Evolutionary conservation across 108 stramenopile species (phyloP).

Genomic region (Stephanodiscus minutulus): DNA sequence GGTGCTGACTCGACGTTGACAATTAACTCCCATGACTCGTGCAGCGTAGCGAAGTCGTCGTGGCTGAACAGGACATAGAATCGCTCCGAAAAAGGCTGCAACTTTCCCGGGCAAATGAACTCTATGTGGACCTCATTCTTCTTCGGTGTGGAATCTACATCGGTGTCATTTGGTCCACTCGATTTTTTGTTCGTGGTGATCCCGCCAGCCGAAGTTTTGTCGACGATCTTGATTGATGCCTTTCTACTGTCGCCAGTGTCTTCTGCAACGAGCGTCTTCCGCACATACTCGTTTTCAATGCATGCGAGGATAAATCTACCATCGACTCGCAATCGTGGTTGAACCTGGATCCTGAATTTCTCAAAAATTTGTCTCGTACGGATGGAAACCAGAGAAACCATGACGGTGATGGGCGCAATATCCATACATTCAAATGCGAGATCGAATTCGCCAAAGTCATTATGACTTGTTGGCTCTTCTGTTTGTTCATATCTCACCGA

Average conservation of each 20-base stretch:
- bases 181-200: background rate
- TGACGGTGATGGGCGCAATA: background rate
- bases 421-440: conserved; percentile 8
- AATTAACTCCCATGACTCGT: conserved; percentile 17
- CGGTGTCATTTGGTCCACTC: background rate
- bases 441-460: background rate
- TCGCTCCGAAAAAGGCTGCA: background rate
- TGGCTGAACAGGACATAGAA: conserved; percentile 14
- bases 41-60: conserved; percentile 8
- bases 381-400: conserved; percentile 4
- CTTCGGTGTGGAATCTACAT: background rate
- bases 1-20: background rate
- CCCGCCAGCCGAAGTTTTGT: conserved; percentile 1
- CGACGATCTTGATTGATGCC: conserved; percentile 8
- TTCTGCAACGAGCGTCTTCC: background rate
- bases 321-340: conserved; percentile 8
- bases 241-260: too few species aligned
- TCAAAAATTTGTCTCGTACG: background rate
- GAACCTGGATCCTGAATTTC: background rate
- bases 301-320: conserved; percentile 15
- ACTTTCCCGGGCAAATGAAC: background rate
- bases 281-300: conserved; percentile 13
- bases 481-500: background rate
- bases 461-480: conserved; percentile 6
- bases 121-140: background rate